phyloP scores from a whole-genome alignment of 2,329 filamentous ascomycete genomes.

The Penicillium digitatum region DNA sequence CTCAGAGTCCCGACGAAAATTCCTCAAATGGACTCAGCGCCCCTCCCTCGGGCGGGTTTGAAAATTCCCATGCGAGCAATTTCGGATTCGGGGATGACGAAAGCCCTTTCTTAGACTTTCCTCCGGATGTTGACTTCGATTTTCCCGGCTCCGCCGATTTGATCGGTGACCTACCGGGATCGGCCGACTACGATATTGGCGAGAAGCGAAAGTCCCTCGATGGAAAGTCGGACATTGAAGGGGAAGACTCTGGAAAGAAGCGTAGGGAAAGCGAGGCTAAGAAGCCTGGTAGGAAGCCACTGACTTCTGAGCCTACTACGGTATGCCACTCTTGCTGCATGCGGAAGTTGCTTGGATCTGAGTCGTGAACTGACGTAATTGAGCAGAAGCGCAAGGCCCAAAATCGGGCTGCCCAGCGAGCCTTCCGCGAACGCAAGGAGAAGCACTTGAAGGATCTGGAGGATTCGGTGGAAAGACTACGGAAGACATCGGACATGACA shows the following conservation, averaged over 20 bases:
- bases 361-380: slow-evolving; percentile 20
- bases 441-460: slow-evolving; percentile 58
- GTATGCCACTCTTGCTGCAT: slow-evolving; percentile 54
- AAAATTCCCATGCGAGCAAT: slow-evolving; percentile 42
- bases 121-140: slow-evolving; percentile 74
- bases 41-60: slow-evolving; percentile 32
- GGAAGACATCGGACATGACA: slow-evolving; percentile 76
- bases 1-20: slow-evolving; percentile 38
- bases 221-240: slow-evolving; percentile 55
- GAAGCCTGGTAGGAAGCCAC: slow-evolving; percentile 92
- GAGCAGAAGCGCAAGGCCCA: slow-evolving; percentile 69
- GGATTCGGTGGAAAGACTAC: slow-evolving; percentile 58
- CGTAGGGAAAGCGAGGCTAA: slow-evolving; percentile 80
- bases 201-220: slow-evolving; percentile 58
- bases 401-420: slow-evolving; percentile 85
- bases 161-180: slow-evolving; percentile 69
- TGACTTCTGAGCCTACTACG: slow-evolving; percentile 92
- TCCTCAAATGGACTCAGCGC: slow-evolving; percentile 43
- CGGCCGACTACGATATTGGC: slow-evolving; percentile 51
- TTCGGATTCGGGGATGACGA: slow-evolving; percentile 58
- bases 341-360: neutral
- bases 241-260: slow-evolving; percentile 62
- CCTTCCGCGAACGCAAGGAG: slow-evolving; percentile 92
- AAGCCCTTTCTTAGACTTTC: slow-evolving; percentile 79
- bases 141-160: slow-evolving; percentile 59